A percentile compares a stretch with the other conserved stretches of the same genome.
Evolutionary conservation across 768 basidiomycete species (phyloP).

Genomic region (Lyophyllum decastes): DNA sequence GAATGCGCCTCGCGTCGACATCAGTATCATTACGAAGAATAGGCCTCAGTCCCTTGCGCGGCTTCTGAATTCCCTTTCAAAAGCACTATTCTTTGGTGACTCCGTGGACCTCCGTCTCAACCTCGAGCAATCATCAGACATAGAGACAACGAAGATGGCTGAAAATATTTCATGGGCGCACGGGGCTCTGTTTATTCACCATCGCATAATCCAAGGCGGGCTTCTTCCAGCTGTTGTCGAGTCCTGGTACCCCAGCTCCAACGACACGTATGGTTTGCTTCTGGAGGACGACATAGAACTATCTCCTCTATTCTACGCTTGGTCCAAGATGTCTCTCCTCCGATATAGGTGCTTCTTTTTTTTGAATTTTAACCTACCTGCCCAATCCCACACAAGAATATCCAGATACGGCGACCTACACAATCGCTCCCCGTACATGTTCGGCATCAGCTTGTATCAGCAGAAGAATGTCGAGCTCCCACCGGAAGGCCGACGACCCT

Average conservation of each 20-base stretch:
- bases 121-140: conserved; percentile 74
- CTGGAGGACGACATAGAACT: conserved; percentile 88
- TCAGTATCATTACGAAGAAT: conserved; percentile 78
- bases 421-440: conserved; percentile 50
- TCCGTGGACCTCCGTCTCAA: conserved; percentile 64
- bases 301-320: conserved; percentile 83
- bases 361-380: background rate
- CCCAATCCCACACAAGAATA: background rate
- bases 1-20: conserved; percentile 66
- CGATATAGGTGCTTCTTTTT: conserved; percentile 58
- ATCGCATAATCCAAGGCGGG: conserved; percentile 77
- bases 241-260: conserved; percentile 80
- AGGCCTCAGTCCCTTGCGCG: conserved; percentile 71
- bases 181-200: conserved; percentile 62
- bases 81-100: conserved; percentile 70
- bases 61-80: conserved; percentile 60
- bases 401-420: conserved; percentile 54
- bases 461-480: conserved; percentile 80
- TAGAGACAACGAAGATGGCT: conserved; percentile 54
- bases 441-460: conserved; percentile 85
- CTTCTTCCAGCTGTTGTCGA: conserved; percentile 83
- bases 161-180: conserved; percentile 58
- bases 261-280: conserved; percentile 76
- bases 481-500: conserved; percentile 63
- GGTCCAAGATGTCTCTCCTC: conserved; percentile 79